These are phyloP conservation scores for Thymus quinquecostatus DNA, from an alignment of 257 asterid species.

Conservation along the genomic window DNA sequence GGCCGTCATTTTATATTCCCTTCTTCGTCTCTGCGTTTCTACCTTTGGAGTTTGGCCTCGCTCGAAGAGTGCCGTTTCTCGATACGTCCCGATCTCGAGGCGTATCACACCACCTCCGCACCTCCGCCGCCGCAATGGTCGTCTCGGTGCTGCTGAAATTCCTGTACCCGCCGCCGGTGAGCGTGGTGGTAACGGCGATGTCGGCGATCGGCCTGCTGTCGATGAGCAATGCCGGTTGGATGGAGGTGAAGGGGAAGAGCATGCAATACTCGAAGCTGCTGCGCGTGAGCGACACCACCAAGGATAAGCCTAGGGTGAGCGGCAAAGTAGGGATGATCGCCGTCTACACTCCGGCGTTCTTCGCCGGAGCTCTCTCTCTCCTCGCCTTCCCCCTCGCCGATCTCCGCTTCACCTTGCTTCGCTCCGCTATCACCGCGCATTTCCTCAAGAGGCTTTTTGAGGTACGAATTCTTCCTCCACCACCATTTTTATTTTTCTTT, in stretches of 20 bases:
- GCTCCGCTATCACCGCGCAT: conserved; percentile 56
- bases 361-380: conserved; percentile 50
- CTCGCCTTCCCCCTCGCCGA: conserved; percentile 41
- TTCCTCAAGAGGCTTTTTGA: conserved; percentile 71
- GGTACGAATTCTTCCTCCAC: conserved; percentile 36
- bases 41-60: too few species aligned
- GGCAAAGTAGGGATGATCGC: conserved; percentile 56
- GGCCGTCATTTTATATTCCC: too few species aligned
- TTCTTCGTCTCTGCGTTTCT: too few species aligned
- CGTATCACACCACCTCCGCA: too few species aligned
- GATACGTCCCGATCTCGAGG: too few species aligned
- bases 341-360: conserved; percentile 51
- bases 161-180: conserved; percentile 47
- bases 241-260: conserved; percentile 52
- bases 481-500: too few species aligned
- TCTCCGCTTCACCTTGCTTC: conserved; percentile 50
- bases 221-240: conserved; percentile 45
- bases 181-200: conserved; percentile 43
- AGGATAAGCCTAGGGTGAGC: conserved; percentile 13
- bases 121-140: conserved; percentile 26
- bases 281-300: conserved; percentile 9
- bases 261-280: conserved; percentile 62
- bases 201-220: conserved; percentile 41
- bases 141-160: conserved; percentile 31
- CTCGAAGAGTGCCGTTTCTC: too few species aligned